Percentiles rank a stretch among this genome's conserved stretches.
These are phyloP conservation scores for Aspergillus neotritici DNA, from an alignment of 2,329 filamentous ascomycete genomes.

Conservation along the genomic window DNA sequence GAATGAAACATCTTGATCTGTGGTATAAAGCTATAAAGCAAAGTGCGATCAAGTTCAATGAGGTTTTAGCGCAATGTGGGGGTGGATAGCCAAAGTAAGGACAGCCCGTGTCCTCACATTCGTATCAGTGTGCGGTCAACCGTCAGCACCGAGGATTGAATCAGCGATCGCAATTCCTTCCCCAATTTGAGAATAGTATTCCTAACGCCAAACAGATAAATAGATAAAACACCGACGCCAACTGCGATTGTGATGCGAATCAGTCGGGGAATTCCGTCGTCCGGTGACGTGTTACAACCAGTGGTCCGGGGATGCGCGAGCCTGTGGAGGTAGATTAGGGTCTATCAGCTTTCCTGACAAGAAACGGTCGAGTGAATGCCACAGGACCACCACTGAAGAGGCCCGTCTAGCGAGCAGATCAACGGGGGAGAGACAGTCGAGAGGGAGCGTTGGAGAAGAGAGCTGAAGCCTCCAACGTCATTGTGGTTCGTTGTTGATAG, in stretches of 20 bases:
- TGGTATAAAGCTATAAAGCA: background rate
- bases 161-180: too few species aligned
- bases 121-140: background rate
- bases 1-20: conserved; percentile 32
- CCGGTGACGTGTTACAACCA: conserved; percentile 15
- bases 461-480: conserved; percentile 14
- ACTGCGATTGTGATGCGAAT: background rate
- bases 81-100: background rate
- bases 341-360: background rate
- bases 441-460: background rate
- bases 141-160: too few species aligned
- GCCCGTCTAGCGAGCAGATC: background rate
- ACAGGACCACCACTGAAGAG: background rate
- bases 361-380: background rate
- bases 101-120: background rate
- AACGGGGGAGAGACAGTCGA: background rate
- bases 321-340: background rate
- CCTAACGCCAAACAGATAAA: background rate
- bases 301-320: conserved; percentile 3
- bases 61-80: background rate
- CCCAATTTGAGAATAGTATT: too few species aligned
- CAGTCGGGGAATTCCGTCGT: background rate
- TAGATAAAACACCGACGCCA: background rate
- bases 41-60: background rate
- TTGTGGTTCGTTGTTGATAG: conserved; percentile 10